These are phyloP conservation scores for Cokeromyces recurvatus DNA, from an alignment of 371 early-diverging fungal genomes.

Conservation along the genomic window DNA sequence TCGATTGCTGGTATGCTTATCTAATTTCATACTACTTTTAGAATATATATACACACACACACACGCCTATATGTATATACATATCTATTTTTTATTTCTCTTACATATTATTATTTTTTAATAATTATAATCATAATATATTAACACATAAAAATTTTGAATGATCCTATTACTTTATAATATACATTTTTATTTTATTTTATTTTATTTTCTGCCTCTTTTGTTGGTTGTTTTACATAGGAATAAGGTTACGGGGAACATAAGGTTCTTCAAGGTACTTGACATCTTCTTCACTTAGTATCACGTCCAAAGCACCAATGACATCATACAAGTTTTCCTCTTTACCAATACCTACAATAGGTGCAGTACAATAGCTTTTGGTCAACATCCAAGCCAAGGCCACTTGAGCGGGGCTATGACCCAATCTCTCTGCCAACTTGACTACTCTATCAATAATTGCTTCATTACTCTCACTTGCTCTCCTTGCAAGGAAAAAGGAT, in stretches of 20 bases:
- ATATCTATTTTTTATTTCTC: no score
- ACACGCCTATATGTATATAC: no score
- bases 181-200: no score
- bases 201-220: no score
- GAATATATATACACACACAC: no score
- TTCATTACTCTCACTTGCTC: conserved; percentile 2
- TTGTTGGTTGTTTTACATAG: no score
- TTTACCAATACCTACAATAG: conserved; percentile 41
- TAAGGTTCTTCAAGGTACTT: conserved; percentile 28
- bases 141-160: no score
- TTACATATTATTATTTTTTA: no score
- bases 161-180: no score
- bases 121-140: no score
- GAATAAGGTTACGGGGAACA: no score
- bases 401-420: conserved; percentile 22
- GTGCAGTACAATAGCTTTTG: conserved; percentile 33
- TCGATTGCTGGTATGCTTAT: conserved; percentile 71
- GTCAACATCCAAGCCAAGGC: conserved; percentile 42
- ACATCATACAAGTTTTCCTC: conserved; percentile 31
- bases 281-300: conserved; percentile 36
- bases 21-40: no score
- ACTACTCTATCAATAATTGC: conserved; percentile 30
- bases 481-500: conserved; percentile 7
- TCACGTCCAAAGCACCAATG: conserved; percentile 24
- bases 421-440: conserved; percentile 40